Base-by-base conservation (phyloP, 768 basidiomycete species). In the Mycena floridula region DNA sequence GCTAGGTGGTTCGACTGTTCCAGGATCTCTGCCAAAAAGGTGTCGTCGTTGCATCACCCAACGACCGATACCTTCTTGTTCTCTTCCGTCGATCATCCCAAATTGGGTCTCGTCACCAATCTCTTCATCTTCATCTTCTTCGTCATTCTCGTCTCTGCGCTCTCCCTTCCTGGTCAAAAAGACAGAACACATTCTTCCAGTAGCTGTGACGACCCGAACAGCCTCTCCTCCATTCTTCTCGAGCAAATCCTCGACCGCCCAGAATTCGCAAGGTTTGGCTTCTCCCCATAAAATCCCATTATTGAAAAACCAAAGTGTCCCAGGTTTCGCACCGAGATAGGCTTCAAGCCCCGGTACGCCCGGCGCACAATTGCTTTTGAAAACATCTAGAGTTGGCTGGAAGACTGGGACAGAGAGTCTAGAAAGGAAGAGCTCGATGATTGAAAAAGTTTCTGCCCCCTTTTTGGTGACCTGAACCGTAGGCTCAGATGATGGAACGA, bases 191-290 rank as follows among this genome's bases (percentile, higher is more conserved):
- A 77, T 84, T 35, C 83, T 66, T 4, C 85, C 88, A 6, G 76
- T 78, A 12, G 79, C 82, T 20, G 76, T 79, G 37, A 82, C 63
- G 20, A 85, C 58, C 39, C 76, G 51, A 67, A 58, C 39, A 54
- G 60, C 21, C 57, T 79, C 63, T 13, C 70, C 80, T 16, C 77
- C 76, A 21, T 54, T 58, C 46, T 67, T 72, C 42, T 67, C 61
- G 15, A 74, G 57, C n/a, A 89, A 59, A 50, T 82, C 76, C 37
- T 70, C 66, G 20, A 83, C 61, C 3, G 79, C 63, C 80, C 86
- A 89, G 54, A 85, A 89, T 51, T 86, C 82, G 54, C 82, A 86
- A 2, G 85, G 85, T 50, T 83, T 84, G 55, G 74, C 77, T 56
- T 87, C 81, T 20, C 82, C 85, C 76, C 82, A 84, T 7, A 89